Evolutionary conservation across 2,329 filamentous ascomycete genomes (phyloP).

Genomic region (Verticillium nubilum): DNA sequence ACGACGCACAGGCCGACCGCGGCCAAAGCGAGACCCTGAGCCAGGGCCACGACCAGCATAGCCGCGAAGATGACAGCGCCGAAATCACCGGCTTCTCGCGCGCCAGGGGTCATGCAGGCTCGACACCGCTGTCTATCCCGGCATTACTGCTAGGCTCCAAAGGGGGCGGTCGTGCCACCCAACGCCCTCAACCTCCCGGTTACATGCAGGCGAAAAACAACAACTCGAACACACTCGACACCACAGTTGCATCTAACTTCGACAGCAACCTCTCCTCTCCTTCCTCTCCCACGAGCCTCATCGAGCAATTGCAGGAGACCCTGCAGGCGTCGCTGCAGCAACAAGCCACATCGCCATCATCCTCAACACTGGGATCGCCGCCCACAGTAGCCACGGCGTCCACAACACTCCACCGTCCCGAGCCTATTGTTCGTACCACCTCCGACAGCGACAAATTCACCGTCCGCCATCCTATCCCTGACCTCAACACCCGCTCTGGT

Average conservation of each 20-base stretch:
- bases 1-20: background rate
- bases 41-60: background rate
- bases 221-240: background rate
- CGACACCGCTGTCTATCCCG: constrained; percentile 11
- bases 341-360: constrained; percentile 4
- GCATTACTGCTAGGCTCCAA: background rate
- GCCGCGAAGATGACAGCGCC: constrained; percentile 1
- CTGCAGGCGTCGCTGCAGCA: constrained; percentile 5
- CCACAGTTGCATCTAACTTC: background rate
- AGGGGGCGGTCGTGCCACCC: background rate
- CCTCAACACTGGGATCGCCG: constrained; percentile 6
- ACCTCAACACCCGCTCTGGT: constrained; percentile 55
- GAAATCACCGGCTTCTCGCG: constrained; percentile 4
- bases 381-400: background rate
- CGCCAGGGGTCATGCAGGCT: constrained; percentile 8
- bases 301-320: constrained; percentile 15
- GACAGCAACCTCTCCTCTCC: constrained; percentile 6
- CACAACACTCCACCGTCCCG: constrained; percentile 16
- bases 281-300: constrained; percentile 11
- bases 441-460: constrained; percentile 36
- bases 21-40: background rate
- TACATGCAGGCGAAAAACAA: background rate
- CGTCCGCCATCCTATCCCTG: constrained; percentile 55
- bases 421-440: constrained; percentile 42
- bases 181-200: background rate